Base-by-base conservation (phyloP, 345 rosid species). In the Eutrema japonicum region DNA sequence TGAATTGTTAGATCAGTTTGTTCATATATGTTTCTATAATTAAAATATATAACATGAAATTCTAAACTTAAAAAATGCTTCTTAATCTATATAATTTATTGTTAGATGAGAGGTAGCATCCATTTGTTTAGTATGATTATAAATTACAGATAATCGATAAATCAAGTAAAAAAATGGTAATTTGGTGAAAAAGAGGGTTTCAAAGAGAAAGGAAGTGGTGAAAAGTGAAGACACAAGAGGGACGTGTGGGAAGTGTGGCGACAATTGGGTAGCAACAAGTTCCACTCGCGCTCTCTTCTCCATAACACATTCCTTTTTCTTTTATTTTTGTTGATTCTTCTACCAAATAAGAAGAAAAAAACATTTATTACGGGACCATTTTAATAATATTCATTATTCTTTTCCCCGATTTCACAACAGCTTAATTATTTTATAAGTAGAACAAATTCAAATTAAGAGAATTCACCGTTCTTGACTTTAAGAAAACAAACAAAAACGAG, bases 231-330 rank as follows among this genome's bases (percentile, higher is more conserved):
- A 65, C 83, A 78, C 80, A 48, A 18, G 69, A 64, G 10, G 42
- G 48, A 66, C 82, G 85, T 79, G 88, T 38, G 82, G 54, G 67
- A 85, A 82, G 87, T 81, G 90, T 88, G 90, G 69, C 78, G 52
- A 76, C 70, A 43, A 70, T 71, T 64, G 63, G 79, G 48, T 4
- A 51, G 76, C 87, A 72, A 69, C 74, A 52, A 66, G 87, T 75
- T 62, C 26, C 16, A 64, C 89, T 73, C 89, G 46, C 78, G 86
- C 88, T 41, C 61, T 76, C 89, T 57, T 78, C 50, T 61, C 73
- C 58, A 27, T n/a, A 68, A 65, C 87, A 84, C 87, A 82, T 74
- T 75, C 80, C 82, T 32, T 42, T 18, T 22, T 33, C 13, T 33
- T 48, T 43, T 36, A 16, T 60, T 33, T 45, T 61, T 12, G 10